These are phyloP conservation scores for Solanum chmielewskii DNA, from an alignment of 257 asterid species.

Conservation along the genomic window DNA sequence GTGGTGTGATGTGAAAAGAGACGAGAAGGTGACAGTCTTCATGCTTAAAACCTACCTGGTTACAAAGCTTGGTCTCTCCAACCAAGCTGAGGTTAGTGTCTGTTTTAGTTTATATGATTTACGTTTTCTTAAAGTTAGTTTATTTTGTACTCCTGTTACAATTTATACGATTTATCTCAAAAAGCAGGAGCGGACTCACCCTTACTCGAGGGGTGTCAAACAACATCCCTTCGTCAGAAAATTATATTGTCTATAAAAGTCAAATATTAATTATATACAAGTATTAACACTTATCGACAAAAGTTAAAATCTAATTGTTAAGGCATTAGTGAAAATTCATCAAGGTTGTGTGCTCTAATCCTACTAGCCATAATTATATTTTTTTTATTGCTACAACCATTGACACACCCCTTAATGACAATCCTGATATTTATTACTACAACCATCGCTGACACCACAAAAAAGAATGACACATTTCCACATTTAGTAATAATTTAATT, in stretches of 20 bases:
- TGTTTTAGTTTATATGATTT: not conserved
- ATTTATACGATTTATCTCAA: not conserved
- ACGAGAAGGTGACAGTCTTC: slow-evolving; percentile 13
- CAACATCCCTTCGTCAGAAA: rapidly evolving
- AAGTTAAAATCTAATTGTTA: not conserved
- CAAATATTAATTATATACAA: too few relatives aligned
- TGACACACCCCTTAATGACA: not conserved
- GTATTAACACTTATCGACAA: too few relatives aligned
- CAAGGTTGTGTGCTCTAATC: not conserved
- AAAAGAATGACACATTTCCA: not conserved
- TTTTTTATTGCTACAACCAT: too few relatives aligned
- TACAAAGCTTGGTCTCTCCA: slow-evolving; percentile 14
- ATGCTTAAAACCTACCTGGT: slow-evolving; percentile 18
- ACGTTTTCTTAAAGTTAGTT: too few relatives aligned
- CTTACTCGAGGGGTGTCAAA: not conserved
- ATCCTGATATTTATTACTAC: not conserved
- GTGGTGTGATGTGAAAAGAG: slow-evolving; percentile 1
- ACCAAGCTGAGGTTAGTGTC: slow-evolving; percentile 4
- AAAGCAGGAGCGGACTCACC: not conserved
- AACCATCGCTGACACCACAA: too few relatives aligned
- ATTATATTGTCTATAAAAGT: too few relatives aligned
- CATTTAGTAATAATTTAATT: too few relatives aligned
- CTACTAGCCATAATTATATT: not conserved
- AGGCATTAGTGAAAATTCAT: not conserved
- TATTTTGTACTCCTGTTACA: too few relatives aligned